These are phyloP conservation scores for Yarrowia yakushimensis DNA, from an alignment of 805 yeast species.

Conservation along the genomic window DNA sequence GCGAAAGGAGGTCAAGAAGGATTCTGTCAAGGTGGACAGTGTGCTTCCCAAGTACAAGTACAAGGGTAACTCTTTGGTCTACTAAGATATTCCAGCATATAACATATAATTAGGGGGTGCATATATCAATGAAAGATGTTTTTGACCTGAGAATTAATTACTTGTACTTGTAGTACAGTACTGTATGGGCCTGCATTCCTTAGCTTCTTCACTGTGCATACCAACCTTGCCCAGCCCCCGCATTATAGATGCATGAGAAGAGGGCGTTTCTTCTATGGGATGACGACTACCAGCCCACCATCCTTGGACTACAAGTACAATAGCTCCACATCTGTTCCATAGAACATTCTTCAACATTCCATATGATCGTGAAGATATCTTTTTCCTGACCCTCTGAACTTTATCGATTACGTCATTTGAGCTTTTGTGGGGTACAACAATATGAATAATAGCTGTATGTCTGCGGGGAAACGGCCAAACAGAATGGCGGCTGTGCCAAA, in stretches of 20 bases:
- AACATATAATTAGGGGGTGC: neutral
- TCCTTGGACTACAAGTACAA: neutral
- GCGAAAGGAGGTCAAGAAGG: conserved; percentile 41
- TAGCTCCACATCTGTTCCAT: neutral
- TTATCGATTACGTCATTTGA: neutral
- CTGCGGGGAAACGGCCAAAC: neutral
- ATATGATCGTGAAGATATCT: neutral
- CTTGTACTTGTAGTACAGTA: neutral
- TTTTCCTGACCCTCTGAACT: neutral
- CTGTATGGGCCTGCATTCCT: neutral
- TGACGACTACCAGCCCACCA: too few species aligned
- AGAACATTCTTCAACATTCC: neutral
- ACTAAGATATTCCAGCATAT: neutral
- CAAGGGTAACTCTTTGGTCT: conserved; percentile 8
- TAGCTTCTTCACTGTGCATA: neutral
- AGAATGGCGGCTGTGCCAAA: too few species aligned
- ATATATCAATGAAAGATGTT: neutral
- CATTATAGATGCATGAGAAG: neutral
- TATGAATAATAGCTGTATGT: neutral
- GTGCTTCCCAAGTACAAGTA: conserved; percentile 13
- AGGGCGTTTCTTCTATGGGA: too few species aligned
- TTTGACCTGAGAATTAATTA: neutral
- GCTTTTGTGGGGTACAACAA: neutral
- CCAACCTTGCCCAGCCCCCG: neutral
- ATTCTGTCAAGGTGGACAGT: neutral